Evolutionary conservation across 176 grass and related monocot genomes (phyloP).

Genomic region (Zea mays): Zm-B73-REFERENCE-NAM-5.0 NC_050096.1:11328501-11329000

Average conservation of each 20-base stretch:
- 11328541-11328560: neutral
- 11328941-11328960: slow-evolving; percentile 13
- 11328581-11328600: slow-evolving; percentile 85
- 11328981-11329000: slow-evolving; percentile 4
- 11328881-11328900: neutral
- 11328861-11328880: neutral
- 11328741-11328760: neutral
- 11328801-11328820: neutral
- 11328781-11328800: neutral
- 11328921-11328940: neutral
- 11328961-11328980: neutral
- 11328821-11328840: neutral
- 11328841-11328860: neutral
- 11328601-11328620: slow-evolving; percentile 89
- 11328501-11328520: slow-evolving; percentile 35
- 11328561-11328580: slow-evolving; percentile 28
- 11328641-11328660: slow-evolving; percentile 97
- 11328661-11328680: slow-evolving; percentile 16
- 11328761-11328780: neutral
- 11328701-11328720: slow-evolving; percentile 12
- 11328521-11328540: slow-evolving; percentile 10
- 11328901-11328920: neutral
- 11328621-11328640: slow-evolving; percentile 91
- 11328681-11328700: neutral
- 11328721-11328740: slow-evolving; percentile 23